phyloP scores from a whole-genome alignment of 2,329 filamentous ascomycete genomes.

The Penicillium rolfsii region DNA sequence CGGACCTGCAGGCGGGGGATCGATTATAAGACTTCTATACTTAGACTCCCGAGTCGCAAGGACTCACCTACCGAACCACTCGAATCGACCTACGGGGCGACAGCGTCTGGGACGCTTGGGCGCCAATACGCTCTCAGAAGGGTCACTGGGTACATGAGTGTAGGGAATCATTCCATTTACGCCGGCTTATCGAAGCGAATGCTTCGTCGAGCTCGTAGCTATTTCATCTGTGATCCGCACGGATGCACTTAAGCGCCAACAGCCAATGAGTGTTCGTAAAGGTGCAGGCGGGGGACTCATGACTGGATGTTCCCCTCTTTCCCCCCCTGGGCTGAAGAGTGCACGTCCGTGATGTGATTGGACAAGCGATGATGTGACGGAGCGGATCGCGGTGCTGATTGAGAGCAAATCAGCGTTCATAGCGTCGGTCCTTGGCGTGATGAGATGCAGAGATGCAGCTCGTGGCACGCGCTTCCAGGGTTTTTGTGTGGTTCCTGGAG shows the following conservation, averaged over 20 bases:
- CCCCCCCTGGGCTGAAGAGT: constrained; percentile 12
- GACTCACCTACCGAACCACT: background rate
- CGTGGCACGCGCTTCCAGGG: constrained; percentile 21
- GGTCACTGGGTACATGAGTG: constrained; percentile 2
- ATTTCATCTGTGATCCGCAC: constrained; percentile 24
- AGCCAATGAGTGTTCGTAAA: constrained; percentile 20
- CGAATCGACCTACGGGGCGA: constrained; percentile 4
- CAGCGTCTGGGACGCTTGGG: constrained; percentile 19
- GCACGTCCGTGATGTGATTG: constrained; percentile 24
- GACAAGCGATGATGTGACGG: constrained; percentile 25
- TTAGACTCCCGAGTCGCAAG: constrained; percentile 19
- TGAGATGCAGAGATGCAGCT: constrained; percentile 24
- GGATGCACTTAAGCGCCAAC: constrained; percentile 18
- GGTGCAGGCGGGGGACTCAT: background rate
- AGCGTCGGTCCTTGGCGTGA: constrained; percentile 26
- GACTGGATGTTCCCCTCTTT: constrained; percentile 18
- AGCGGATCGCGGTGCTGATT: constrained; percentile 23
- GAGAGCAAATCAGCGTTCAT: constrained; percentile 24
- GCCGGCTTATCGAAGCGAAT: constrained; percentile 15
- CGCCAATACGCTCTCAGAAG: constrained; percentile 22
- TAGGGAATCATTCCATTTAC: constrained; percentile 1
- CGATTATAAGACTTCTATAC: constrained; percentile 25
- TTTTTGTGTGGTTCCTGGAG: background rate
- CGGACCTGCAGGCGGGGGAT: constrained; percentile 14
- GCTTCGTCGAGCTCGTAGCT: constrained; percentile 6